A percentile compares a stretch with the other conserved stretches of the same genome.
Conservation (phyloP, 179 eudicot genomes). For the Silene vulgaris region DNA sequence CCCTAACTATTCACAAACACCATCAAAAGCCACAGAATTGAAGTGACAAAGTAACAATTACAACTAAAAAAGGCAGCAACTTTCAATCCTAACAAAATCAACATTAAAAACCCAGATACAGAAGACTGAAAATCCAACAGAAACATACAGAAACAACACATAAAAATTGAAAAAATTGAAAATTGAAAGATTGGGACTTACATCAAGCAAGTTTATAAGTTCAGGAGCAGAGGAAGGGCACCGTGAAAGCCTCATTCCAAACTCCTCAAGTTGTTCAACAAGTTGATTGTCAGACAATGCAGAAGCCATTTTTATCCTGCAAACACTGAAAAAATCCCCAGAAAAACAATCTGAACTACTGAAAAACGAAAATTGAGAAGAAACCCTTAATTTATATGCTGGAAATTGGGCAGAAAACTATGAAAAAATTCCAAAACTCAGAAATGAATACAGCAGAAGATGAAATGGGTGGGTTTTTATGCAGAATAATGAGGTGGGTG, state of each 20-base stretch:
- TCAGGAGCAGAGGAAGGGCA: conserved; percentile 31
- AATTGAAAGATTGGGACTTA: conserved; percentile 19
- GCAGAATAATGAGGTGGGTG: neutral
- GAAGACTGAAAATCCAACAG: neutral
- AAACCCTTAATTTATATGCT: conserved; percentile 1
- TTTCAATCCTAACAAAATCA: neutral
- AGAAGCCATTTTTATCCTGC: conserved; percentile 9
- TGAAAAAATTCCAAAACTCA: neutral
- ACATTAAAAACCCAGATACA: neutral
- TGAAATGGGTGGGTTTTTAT: neutral
- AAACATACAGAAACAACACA: neutral
- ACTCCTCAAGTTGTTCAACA: conserved; percentile 29
- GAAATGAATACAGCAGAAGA: neutral
- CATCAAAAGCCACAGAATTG: conserved; percentile 1
- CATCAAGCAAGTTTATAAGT: conserved; percentile 40
- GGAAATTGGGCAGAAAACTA: neutral
- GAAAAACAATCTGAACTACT: neutral
- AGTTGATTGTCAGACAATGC: conserved; percentile 3
- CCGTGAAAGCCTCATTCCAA: conserved; percentile 31
- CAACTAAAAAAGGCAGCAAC: neutral
- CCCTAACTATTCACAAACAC: neutral
- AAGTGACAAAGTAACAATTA: neutral
- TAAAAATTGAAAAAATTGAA: neutral
- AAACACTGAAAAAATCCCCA: neutral
- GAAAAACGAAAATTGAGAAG: neutral